Evolutionary conservation across 2,329 filamentous ascomycete species (phyloP).

Genomic region (Helminthosporium solani): DNA sequence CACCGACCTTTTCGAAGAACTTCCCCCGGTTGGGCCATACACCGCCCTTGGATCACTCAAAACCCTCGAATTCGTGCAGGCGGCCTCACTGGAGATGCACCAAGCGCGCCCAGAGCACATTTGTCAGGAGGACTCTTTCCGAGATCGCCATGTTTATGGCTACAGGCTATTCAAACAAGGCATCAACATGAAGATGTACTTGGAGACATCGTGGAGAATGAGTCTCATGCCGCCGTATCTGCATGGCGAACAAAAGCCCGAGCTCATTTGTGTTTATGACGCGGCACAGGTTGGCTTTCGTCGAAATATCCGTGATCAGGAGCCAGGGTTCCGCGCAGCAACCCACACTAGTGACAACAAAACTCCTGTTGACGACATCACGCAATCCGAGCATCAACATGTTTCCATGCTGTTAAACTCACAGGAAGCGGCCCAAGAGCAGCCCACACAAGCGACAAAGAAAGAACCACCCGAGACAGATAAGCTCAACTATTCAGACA

Average conservation of each 20-base stretch:
- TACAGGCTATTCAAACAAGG: conserved; percentile 26
- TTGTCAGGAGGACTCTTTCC: conserved; percentile 23
- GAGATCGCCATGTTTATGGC: conserved; percentile 28
- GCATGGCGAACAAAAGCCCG: conserved; percentile 27
- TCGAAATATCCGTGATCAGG: conserved; percentile 13
- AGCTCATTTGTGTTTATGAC: conserved; percentile 30
- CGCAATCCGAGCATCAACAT: neutral
- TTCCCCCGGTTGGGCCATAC: conserved; percentile 28
- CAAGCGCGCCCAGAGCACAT: conserved; percentile 20
- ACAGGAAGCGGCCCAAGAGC: neutral
- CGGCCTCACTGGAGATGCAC: conserved; percentile 12
- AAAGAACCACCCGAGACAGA: conserved; percentile 24
- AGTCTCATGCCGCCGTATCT: conserved; percentile 37
- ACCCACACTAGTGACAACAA: neutral
- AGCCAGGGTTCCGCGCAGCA: neutral
- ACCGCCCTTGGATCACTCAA: conserved; percentile 25
- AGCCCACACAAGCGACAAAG: neutral
- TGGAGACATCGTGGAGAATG: conserved; percentile 24
- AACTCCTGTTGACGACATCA: neutral
- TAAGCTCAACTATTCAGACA: conserved; percentile 19
- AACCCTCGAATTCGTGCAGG: conserved; percentile 31
- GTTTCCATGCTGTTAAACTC: neutral
- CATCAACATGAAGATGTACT: conserved; percentile 29
- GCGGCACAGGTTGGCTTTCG: conserved; percentile 49
- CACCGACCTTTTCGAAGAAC: conserved; percentile 30